phyloP scores from a whole-genome alignment of 2,329 filamentous ascomycete species.

The Aphanocladium album region DNA sequence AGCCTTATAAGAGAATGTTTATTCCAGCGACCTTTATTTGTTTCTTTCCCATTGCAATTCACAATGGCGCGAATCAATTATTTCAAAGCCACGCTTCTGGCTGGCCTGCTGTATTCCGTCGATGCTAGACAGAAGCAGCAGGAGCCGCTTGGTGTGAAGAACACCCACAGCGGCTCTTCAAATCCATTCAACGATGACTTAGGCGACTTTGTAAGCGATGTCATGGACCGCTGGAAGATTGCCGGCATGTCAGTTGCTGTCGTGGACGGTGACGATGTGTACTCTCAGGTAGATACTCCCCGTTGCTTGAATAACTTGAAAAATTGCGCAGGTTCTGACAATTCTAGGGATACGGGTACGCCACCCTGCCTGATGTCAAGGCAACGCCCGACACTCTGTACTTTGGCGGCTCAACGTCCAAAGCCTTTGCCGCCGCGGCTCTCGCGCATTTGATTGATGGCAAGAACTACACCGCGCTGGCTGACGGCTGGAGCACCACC shows the following conservation, averaged over 20 bases:
- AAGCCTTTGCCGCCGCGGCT: slow-evolving; percentile 5
- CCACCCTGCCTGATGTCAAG: slow-evolving; percentile 5
- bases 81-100: neutral
- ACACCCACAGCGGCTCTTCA: neutral
- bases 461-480: slow-evolving; percentile 10
- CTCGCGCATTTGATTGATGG: slow-evolving; percentile 8
- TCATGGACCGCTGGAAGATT: slow-evolving; percentile 6
- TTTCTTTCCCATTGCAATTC: neutral
- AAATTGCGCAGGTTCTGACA: neutral
- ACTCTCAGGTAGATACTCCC: neutral
- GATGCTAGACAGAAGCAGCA: neutral
- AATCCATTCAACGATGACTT: slow-evolving; percentile 2
- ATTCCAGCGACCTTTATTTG: neutral
- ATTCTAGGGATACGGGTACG: slow-evolving; percentile 12
- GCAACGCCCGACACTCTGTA: slow-evolving; percentile 11
- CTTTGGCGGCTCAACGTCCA: slow-evolving; percentile 7
- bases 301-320: neutral
- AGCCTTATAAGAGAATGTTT: neutral
- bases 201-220: neutral
- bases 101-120: neutral
- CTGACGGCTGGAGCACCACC: slow-evolving; percentile 3
- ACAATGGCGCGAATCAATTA: neutral
- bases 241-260: slow-evolving; percentile 6
- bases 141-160: neutral
- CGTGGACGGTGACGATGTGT: slow-evolving; percentile 3